Percentiles rank a stretch among this genome's conserved stretches.
phyloP scores from a whole-genome alignment of 768 basidiomycete genomes.

The Steccherinum ochraceum region DNA sequence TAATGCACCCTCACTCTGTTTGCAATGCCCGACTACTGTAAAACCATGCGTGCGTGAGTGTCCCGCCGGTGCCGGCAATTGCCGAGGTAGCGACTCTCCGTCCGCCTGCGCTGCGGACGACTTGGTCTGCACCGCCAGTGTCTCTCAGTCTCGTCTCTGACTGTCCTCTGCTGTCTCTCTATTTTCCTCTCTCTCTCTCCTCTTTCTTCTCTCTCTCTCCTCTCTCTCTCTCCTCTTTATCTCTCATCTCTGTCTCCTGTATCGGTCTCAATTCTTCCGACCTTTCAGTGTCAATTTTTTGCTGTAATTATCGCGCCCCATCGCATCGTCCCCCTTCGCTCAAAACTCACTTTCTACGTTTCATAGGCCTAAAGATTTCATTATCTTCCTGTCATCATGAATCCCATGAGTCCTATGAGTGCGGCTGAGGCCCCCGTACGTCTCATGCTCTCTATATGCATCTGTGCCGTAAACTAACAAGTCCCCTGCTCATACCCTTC shows the following conservation, averaged over 20 bases:
- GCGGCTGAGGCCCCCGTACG: constrained; percentile 75
- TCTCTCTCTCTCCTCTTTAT: constrained; percentile 38
- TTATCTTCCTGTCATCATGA: constrained; percentile 52
- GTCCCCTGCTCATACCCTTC: too few species aligned
- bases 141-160: constrained; percentile 28
- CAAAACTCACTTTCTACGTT: constrained; percentile 16
- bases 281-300: constrained; percentile 20
- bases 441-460: constrained; percentile 13
- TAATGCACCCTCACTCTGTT: neutral
- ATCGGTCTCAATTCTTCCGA: constrained; percentile 29
- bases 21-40: neutral
- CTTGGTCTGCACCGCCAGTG: constrained; percentile 7
- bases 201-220: constrained; percentile 41
- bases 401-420: constrained; percentile 63
- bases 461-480: neutral
- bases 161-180: constrained; percentile 25
- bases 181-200: constrained; percentile 27
- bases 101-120: neutral
- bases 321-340: constrained; percentile 6
- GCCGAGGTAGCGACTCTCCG: constrained; percentile 10
- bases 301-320: constrained; percentile 20
- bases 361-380: constrained; percentile 21
- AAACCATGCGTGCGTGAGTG: too few species aligned
- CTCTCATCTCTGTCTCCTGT: constrained; percentile 46
- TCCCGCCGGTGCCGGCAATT: constrained; percentile 16